Evolutionary conservation across 192 early-diverging fungal species (phyloP).

Genomic region (Geranomyces variabilis): DNA sequence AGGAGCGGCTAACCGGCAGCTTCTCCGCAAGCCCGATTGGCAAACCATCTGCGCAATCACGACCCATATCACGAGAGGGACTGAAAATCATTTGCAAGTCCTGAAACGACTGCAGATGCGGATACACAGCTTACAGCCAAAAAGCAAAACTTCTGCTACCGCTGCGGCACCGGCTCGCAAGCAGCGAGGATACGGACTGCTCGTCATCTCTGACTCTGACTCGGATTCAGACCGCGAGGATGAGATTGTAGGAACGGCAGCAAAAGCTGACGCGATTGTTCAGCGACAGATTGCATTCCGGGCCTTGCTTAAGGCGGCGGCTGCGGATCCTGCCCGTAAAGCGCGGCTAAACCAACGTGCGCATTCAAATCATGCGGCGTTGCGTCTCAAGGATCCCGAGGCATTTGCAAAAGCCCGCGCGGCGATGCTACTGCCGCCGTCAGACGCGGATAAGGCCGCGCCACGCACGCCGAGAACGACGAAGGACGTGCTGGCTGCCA

Average conservation of each 20-base stretch:
- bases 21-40: constrained; percentile 21
- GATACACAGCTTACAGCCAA: constrained; percentile 1
- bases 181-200: constrained; percentile 10
- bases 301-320: neutral
- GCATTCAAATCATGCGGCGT: neutral
- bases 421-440: constrained; percentile 19
- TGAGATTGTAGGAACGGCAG: neutral
- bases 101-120: neutral
- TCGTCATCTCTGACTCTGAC: neutral
- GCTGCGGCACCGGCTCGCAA: neutral
- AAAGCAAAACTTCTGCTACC: neutral
- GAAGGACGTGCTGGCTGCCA: neutral
- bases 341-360: neutral
- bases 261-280: neutral
- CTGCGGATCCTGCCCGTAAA: neutral
- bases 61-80: constrained; percentile 19
- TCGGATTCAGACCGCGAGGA: constrained; percentile 18
- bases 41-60: constrained; percentile 22
- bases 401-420: constrained; percentile 17
- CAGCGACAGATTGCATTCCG: constrained; percentile 4
- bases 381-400: constrained; percentile 23
- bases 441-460: neutral
- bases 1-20: neutral
- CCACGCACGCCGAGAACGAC: neutral
- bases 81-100: neutral